These are phyloP conservation scores for Fusarium luffae DNA, from an alignment of 2,329 filamentous ascomycete species.

Conservation along the genomic window DNA sequence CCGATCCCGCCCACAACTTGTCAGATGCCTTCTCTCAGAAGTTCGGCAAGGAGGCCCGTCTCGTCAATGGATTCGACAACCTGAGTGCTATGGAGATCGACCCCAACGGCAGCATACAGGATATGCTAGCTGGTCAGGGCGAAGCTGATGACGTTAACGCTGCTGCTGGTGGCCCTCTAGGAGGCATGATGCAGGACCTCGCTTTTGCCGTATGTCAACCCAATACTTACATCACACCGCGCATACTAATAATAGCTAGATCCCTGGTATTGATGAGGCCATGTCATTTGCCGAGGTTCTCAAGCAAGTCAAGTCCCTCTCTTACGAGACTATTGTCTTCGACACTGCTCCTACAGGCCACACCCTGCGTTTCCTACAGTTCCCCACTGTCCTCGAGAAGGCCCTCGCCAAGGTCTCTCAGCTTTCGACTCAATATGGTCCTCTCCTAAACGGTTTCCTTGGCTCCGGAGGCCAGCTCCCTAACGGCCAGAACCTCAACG, in stretches of 20 bases:
- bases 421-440: conserved; percentile 92
- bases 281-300: conserved; percentile 99
- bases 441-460: conserved; percentile 93
- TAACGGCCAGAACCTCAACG: conserved; percentile 91
- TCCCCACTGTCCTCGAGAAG: conserved; percentile 97
- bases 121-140: conserved; percentile 81
- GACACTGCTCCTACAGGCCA: conserved; percentile 98
- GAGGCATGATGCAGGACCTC: conserved; percentile 98
- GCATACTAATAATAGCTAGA: conserved; percentile 62
- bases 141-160: conserved; percentile 75
- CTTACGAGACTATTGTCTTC: conserved; percentile 99
- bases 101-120: conserved; percentile 96
- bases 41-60: conserved; percentile 96
- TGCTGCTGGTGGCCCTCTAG: conserved; percentile 75
- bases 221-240: neutral
- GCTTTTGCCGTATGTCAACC: conserved; percentile 81
- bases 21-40: conserved; percentile 98
- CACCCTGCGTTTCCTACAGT: conserved; percentile 97
- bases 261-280: conserved; percentile 97
- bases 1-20: conserved; percentile 97
- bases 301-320: conserved; percentile 98
- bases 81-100: conserved; percentile 99
- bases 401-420: conserved; percentile 97
- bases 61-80: conserved; percentile 92
- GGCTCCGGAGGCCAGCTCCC: conserved; percentile 80